These are phyloP conservation scores for Caryopteris hybrid DNA, from an alignment of 305 asterid genomes.

Conservation along the genomic window DNA sequence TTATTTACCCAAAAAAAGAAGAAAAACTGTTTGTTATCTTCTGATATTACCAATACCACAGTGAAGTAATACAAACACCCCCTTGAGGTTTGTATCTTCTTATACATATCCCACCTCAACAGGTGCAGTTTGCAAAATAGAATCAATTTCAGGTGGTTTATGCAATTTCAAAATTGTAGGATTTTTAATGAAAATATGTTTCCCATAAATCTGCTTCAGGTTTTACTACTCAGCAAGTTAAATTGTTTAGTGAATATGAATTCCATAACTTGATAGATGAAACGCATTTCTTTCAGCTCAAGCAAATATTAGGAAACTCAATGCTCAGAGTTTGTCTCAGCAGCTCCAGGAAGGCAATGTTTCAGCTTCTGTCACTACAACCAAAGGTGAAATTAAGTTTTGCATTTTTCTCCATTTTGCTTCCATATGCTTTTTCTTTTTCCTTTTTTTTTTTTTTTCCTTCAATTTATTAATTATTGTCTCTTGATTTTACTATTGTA, in stretches of 20 bases:
- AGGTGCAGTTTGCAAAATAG: background rate
- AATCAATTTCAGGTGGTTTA: too few relatives aligned
- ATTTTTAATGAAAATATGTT: too few relatives aligned
- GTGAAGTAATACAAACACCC: too few relatives aligned
- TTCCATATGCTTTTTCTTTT: background rate
- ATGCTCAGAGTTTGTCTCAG: constrained; percentile 49
- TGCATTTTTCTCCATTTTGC: background rate
- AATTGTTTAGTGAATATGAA: constrained; percentile 1
- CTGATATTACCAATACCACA: too few relatives aligned
- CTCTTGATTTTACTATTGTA: constrained; percentile 20
- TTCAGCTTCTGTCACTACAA: constrained; percentile 54
- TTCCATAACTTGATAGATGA: constrained; percentile 7
- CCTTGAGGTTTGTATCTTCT: background rate
- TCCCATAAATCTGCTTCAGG: background rate
- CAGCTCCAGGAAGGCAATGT: constrained; percentile 61
- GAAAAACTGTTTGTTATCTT: too few relatives aligned
- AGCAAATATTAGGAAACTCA: constrained; percentile 43
- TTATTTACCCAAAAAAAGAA: background rate
- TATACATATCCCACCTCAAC: background rate
- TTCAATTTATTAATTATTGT: background rate
- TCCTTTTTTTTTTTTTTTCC: background rate
- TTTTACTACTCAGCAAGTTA: background rate
- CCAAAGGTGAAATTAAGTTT: constrained; percentile 50
- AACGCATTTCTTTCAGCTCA: constrained; percentile 48
- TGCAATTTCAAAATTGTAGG: background rate